phyloP scores from a whole-genome alignment of 306 rosid species.

The Medicago ruthenica region DNA sequence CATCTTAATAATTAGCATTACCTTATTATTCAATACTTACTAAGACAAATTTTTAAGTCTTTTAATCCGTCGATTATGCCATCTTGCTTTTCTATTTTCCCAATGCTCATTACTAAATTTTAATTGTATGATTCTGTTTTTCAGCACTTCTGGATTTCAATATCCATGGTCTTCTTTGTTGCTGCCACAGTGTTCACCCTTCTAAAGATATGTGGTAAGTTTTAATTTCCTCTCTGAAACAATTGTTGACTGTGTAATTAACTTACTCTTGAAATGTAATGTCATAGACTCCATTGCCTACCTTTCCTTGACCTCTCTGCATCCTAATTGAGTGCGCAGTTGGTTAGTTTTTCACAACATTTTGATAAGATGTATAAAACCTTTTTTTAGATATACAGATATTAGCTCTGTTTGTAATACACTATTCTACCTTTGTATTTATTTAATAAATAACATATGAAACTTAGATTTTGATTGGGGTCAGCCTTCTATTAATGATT shows the following conservation, averaged over 20 bases:
- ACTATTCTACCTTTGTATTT: too few species aligned
- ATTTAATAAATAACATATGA: too few species aligned
- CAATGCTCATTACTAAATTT: conserved; percentile 41
- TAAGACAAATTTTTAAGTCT: conserved; percentile 20
- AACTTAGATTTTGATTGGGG: too few species aligned
- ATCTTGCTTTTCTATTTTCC: conserved; percentile 24
- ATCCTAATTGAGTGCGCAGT: conserved; percentile 13
- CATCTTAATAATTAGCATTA: conserved; percentile 27
- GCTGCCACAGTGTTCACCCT: conserved; percentile 92
- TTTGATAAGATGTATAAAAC: conserved; percentile 26
- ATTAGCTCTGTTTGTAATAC: neutral
- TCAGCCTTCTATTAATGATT: too few species aligned
- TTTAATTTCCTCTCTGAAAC: conserved; percentile 33
- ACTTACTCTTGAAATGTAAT: neutral
- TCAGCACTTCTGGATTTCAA: conserved; percentile 99
- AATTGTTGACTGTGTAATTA: conserved; percentile 29
- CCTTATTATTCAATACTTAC: conserved; percentile 8
- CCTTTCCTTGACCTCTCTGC: conserved; percentile 8
- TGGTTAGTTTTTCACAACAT: conserved; percentile 17
- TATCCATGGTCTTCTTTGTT: conserved; percentile 93
- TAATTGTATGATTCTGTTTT: conserved; percentile 44
- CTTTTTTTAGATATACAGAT: conserved; percentile 8
- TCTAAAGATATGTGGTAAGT: conserved; percentile 88
- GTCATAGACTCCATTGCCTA: neutral
- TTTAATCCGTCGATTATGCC: conserved; percentile 30